Base-by-base conservation (phyloP, 345 rosid species). In the Triadica sebifera region DNA sequence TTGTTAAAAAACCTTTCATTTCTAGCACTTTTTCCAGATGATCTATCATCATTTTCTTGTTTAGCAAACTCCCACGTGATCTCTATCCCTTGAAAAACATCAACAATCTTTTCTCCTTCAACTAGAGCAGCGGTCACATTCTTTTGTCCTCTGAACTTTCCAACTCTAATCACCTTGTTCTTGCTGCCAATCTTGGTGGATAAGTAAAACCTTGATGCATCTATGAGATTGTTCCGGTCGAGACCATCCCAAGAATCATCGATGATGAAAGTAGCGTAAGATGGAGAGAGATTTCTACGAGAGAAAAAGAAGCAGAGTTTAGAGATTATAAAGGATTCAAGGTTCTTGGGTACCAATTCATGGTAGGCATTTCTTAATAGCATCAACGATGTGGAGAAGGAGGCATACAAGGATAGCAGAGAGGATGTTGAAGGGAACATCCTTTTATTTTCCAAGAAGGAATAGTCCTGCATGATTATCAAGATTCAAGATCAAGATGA, bases 201-300 rank as follows among this genome's bases (percentile, higher is more conserved):
- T 22, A 65, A 65, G 53, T 65, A 65, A 1, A 65, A 65, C 45
- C 69, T 65, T 3, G 69, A 47, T 0, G 69, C 53, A 12, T 65
- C 53, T 5, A 65, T 43, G 19, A 65, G 69, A 8, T 10, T 65
- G 53, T 65, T 65, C 1, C 69, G 53, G 2, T 65, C 53, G 1
- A 65, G 69, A 64, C 68, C 68, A 20, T 64, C 68, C 68, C 68
- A 64, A 39, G 50, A 39, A 64, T 64, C 50, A n/a, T 64, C 68
- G 6, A 64, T 41, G 68, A 64, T 64, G 29, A 64, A 64, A 41
- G 68, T 39, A n/a, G 46, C 50, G 1, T 39, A 19, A 39, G 68
- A 64, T 64, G 24, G 12, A 5, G 68, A 64, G 12, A 2, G n/a
- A 0, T 64, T 64, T 19, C 7, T 39, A 10, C 20, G 68, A 41